Base-by-base conservation (phyloP, 208 protist genomes). In the Leishmania major region DNA sequence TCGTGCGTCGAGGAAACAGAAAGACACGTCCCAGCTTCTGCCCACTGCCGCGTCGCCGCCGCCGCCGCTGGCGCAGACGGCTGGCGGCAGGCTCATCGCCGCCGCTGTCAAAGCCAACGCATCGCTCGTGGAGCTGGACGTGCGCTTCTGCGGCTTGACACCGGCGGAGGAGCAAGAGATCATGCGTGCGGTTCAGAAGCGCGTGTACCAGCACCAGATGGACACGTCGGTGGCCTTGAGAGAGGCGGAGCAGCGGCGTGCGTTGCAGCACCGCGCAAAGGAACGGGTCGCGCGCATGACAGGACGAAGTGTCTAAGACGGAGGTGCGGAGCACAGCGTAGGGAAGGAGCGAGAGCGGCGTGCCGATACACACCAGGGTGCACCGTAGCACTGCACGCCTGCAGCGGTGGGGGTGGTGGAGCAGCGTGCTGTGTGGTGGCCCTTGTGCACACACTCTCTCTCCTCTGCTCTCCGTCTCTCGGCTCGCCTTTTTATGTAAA, bases 101-200 rank as follows among this genome's bases (percentile, higher is more conserved):
- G 74, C 86, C 49, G 95, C 90, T 7, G 75, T 97, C 19, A 69
- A 77, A 17, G 74, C 75, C 2, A 96, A 95, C 77, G 81, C 75
- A 62, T 90, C 90, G 1, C 84, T 98, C 8, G 78, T 76, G 13
- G 84, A 88, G 73, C 79, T 98, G 47, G 95, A 97, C 69, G 86
- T 95, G 17, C 86, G 93, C 45, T 74, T 80, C 47, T 94, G 92
- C 85, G 87, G 89, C 49, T 57, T 97, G 60, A 78, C 87, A 15
- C 25, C 64, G 3, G 66, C 87, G 47, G 87, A 92, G 76, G 87
- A 94, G 66, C 55, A 59, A 60, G 83, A 66, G 11, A 94, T 97
- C 66, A 86, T 86, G 78, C 28, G 37, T 11, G 83, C 37, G 43
- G 89, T 96, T 59, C 86, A 91, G 75, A 35, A 87, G 62, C 78